Conservation (phyloP, 257 asterid genomes). For the Ehretia macrophylla region DNA sequence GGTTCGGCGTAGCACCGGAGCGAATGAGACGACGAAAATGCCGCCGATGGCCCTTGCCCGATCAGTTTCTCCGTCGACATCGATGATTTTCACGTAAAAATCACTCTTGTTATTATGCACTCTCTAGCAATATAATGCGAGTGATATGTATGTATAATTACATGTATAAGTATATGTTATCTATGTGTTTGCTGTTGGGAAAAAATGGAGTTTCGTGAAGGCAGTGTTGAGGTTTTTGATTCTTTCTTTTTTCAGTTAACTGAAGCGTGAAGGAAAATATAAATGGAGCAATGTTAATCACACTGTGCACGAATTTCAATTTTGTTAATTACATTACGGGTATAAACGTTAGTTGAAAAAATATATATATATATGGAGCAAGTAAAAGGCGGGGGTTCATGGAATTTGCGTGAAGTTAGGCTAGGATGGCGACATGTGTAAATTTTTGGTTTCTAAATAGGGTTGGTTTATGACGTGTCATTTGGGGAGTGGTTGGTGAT, state of each 20-base stretch:
- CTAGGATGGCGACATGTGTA: conserved; percentile 34
- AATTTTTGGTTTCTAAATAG: not conserved
- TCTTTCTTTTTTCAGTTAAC: too few species aligned
- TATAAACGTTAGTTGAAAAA: too few species aligned
- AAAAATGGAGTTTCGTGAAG: not conserved
- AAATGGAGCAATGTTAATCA: too few species aligned
- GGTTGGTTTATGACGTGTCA: conserved; percentile 13
- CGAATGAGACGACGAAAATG: conserved; percentile 50
- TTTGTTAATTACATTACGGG: too few species aligned
- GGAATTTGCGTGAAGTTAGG: conserved; percentile 19
- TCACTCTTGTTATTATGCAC: too few species aligned
- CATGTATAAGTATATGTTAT: not conserved
- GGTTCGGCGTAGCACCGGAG: conserved; percentile 35
- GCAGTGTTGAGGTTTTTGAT: too few species aligned
- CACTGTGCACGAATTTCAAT: too few species aligned
- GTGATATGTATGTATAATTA: not conserved
- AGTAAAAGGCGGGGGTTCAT: conserved; percentile 12
- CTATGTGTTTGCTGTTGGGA: too few species aligned
- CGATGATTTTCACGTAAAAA: conserved; percentile 4
- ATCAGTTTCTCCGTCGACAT: conserved; percentile 75
- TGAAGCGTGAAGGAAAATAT: conserved; percentile 14
- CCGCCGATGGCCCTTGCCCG: conserved; percentile 27
- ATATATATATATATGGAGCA: too few species aligned
- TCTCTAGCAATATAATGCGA: not conserved
- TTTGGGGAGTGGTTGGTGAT: not conserved